Base-by-base conservation (phyloP, 2,329 filamentous ascomycete genomes). In the Phialophora expanda region DNA sequence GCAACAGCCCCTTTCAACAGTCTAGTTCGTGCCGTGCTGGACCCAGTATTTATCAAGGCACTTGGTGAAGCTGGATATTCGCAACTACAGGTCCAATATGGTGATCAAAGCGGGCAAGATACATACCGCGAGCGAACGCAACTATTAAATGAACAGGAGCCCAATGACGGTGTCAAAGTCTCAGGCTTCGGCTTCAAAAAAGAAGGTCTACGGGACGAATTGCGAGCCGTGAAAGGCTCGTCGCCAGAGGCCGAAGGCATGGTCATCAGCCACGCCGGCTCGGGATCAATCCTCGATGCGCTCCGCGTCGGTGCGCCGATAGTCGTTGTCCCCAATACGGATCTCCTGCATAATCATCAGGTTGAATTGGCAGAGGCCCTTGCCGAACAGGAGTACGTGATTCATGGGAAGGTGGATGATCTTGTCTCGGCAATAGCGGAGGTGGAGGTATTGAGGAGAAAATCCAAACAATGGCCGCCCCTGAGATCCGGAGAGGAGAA, bases 261-360 rank as follows among this genome's bases (percentile, higher is more conserved):
- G 20, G 86, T 97, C 34, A 90, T 99, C 66, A 92, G 90, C 53
- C 95, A 99, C 81, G 94, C 93, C 69, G 95, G 94, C 17, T 93
- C 94, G 12, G 95, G 95, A 8, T 93, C 92, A 2, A 93, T 98
- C 30, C 83, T 98, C 0, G 92, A 93, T 75, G 92, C 89, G 0
- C 86, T 96, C 68, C 87, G 91, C 51, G 81, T 90, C 60, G 86
- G 87, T 14, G 81, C 93, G 0, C 89, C 91, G 2, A 81, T 98
- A n/a, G 85, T 99, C 57, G 92, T 97, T 0, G 93, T 99, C 2
- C 91, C 94, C 2, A 99, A 99, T 76, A 84, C 87, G 1, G 82
- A 83, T 6, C 85, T 99, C 0, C 85, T 97, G 72, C 89, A 96
- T 74, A 94, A 99, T 73, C 95, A 99, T 75, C 95, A 99, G 78